Conservation (phyloP, 1,284 basidiomycete species). For the Rugiboletus extremiorientalis region DNA sequence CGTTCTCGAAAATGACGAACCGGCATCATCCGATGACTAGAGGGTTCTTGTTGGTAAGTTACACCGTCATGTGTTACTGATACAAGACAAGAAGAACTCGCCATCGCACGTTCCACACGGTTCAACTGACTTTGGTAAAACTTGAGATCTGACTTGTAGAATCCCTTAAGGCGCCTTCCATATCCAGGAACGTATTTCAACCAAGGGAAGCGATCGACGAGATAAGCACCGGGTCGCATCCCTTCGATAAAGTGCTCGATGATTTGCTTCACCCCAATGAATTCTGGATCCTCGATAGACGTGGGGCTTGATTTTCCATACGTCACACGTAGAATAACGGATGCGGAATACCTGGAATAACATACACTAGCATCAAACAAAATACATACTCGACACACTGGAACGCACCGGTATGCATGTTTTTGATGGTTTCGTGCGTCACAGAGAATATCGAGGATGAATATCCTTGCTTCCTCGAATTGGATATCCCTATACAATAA, state of each 20-base stretch:
- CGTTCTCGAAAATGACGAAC: conserved; percentile 53
- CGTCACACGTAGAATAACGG: conserved; percentile 61
- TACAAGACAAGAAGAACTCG: conserved; percentile 12
- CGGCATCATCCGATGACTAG: conserved; percentile 36
- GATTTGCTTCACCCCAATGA: conserved; percentile 50
- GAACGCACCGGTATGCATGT: conserved; percentile 32
- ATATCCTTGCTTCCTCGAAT: conserved; percentile 33
- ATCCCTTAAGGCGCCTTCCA: conserved; percentile 29
- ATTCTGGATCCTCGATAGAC: conserved; percentile 55
- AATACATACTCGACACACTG: too few species aligned
- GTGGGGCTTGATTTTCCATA: conserved; percentile 57
- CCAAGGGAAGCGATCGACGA: conserved; percentile 59
- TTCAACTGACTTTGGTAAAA: conserved; percentile 53
- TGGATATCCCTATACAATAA: conserved; percentile 38
- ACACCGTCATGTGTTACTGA: conserved; percentile 2
- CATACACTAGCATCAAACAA: background rate
- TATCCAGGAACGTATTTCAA: conserved; percentile 41
- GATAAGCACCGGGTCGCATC: conserved; percentile 55
- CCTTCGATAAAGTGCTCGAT: conserved; percentile 50
- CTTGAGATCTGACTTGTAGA: conserved; percentile 53
- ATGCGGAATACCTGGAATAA: conserved; percentile 53
- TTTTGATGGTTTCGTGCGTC: conserved; percentile 36
- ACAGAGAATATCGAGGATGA: conserved; percentile 41
- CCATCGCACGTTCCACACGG: conserved; percentile 46
- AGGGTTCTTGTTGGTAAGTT: background rate